Evolutionary conservation across 2,329 filamentous ascomycete species (phyloP).

Genomic region (Colletotrichum tofieldiae): DNA sequence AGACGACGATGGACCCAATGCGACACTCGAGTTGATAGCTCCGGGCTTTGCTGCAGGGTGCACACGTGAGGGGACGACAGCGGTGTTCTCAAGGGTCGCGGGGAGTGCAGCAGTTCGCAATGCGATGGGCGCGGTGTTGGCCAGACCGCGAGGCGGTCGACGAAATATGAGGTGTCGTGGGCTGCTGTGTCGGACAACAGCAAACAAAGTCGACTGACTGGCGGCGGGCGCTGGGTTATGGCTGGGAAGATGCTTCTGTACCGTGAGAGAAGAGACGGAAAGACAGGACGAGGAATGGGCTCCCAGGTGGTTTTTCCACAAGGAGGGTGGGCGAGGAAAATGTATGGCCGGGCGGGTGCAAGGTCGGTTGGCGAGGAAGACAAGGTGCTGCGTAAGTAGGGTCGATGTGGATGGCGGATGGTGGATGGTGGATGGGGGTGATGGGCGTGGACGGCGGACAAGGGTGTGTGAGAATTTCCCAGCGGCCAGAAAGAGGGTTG

Average conservation of each 20-base stretch:
- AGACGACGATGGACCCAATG: slow-evolving; percentile 25
- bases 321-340: slow-evolving; percentile 39
- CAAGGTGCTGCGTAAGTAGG: background rate
- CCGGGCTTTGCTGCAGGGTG: slow-evolving; percentile 35
- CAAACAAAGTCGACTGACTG: background rate
- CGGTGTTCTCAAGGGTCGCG: slow-evolving; percentile 15
- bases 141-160: slow-evolving; percentile 23
- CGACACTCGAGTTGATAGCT: slow-evolving; percentile 28
- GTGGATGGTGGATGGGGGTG: slow-evolving; percentile 1
- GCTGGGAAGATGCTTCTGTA: slow-evolving; percentile 7
- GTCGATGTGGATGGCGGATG: slow-evolving; percentile 5
- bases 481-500: background rate
- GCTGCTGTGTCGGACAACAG: slow-evolving; percentile 30
- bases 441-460: slow-evolving; percentile 1
- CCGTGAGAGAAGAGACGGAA: slow-evolving; percentile 8
- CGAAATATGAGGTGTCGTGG: slow-evolving; percentile 37
- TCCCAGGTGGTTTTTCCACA: slow-evolving; percentile 22
- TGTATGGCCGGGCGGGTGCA: slow-evolving; percentile 31
- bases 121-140: slow-evolving; percentile 1
- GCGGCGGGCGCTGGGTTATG: slow-evolving; percentile 13
- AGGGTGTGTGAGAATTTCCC: background rate
- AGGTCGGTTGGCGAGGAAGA: slow-evolving; percentile 7
- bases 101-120: slow-evolving; percentile 19
- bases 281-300: slow-evolving; percentile 27
- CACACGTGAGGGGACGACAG: slow-evolving; percentile 37